Evolutionary conservation across 257 asterid species (phyloP).

Genomic region (Anisodus acutangulus): DNA sequence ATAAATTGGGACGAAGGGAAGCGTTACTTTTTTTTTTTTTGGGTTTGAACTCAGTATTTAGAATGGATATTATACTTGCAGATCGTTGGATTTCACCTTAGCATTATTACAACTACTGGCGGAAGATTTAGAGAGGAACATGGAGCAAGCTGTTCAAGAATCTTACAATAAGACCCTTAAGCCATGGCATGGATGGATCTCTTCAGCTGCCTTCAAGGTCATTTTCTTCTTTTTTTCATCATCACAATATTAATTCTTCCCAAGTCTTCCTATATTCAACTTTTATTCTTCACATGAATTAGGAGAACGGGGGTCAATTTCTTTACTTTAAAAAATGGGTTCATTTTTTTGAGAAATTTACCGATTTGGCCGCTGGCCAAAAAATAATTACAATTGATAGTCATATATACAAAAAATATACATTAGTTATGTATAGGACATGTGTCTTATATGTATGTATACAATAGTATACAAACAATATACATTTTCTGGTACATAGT

Average conservation of each 20-base stretch:
- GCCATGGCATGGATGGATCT: slow-evolving; percentile 99
- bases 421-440: not conserved
- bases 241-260: not conserved
- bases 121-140: slow-evolving; percentile 63
- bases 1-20: too few relatives aligned
- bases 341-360: not conserved
- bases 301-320: not conserved
- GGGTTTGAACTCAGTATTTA: not conserved
- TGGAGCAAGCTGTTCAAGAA: slow-evolving; percentile 81
- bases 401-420: not conserved
- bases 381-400: too few relatives aligned
- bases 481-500: not conserved
- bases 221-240: not conserved
- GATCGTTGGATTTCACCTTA: slow-evolving; percentile 73
- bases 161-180: slow-evolving; percentile 64
- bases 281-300: not conserved
- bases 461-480: not conserved
- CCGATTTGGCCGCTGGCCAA: not conserved
- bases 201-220: slow-evolving; percentile 82
- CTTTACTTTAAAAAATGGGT: not conserved
- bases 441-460: not conserved
- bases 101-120: slow-evolving; percentile 58
- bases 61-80: slow-evolving; percentile 37
- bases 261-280: not conserved
- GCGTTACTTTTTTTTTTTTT: not conserved